A percentile compares a stretch with the other conserved stretches of the same genome.
Conservation (phyloP, 208 protist genomes). For the Leishmania aethiopica region DNA sequence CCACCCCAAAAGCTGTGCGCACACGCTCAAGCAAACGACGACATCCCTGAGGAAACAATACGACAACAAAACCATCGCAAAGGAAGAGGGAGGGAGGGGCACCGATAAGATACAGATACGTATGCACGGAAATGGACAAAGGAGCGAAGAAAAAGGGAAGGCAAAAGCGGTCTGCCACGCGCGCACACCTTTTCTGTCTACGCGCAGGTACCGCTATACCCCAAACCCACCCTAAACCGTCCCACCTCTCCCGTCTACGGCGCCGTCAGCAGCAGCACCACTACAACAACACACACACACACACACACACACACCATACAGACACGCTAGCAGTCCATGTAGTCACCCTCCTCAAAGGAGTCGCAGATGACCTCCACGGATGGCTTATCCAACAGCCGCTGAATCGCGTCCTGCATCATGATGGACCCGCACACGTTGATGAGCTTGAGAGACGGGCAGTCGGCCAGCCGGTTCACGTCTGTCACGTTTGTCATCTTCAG, state of each 20-base stretch:
- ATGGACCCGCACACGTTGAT: slow-evolving; percentile 73
- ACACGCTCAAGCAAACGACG: background rate
- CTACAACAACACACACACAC: background rate
- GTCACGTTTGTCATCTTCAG: slow-evolving; percentile 70
- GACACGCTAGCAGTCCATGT: slow-evolving; percentile 28
- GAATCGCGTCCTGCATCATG: slow-evolving; percentile 44
- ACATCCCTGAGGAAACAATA: background rate
- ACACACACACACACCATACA: background rate
- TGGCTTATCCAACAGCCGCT: slow-evolving; percentile 46
- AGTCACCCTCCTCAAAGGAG: slow-evolving; percentile 56
- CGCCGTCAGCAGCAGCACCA: background rate
- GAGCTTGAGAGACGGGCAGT: slow-evolving; percentile 56
- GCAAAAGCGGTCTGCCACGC: background rate
- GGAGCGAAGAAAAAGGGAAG: background rate
- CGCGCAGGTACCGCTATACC: background rate
- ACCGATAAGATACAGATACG: background rate
- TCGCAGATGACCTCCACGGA: slow-evolving; percentile 73
- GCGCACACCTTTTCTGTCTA: background rate
- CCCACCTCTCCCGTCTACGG: background rate
- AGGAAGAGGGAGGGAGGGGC: background rate
- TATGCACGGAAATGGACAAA: background rate
- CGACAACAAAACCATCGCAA: background rate
- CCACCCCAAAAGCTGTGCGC: background rate
- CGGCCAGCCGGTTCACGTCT: slow-evolving; percentile 59
- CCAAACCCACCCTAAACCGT: background rate